Evolutionary conservation across 2,329 filamentous ascomycete species (phyloP), one percentile per base, ranked within the genome.

Genomic region (Drechslerella coelobrocha): DNA sequence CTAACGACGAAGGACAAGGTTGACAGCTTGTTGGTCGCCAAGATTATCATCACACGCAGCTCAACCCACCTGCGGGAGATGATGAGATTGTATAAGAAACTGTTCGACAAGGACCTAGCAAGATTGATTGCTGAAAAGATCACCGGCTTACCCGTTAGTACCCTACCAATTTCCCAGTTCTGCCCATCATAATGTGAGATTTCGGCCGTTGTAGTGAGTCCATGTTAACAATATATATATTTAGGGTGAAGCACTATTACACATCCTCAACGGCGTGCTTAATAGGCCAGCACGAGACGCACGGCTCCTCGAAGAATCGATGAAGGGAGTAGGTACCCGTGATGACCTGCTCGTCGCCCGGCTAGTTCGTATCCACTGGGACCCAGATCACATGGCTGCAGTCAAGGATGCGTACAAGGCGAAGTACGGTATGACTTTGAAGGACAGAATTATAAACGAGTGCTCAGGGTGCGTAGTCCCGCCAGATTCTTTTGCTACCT

Each of bases 251-350:
- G 87, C 96, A 19, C 86, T 97, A 37, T 91, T 92, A 0, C 94
- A 97, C 79, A 91, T 97, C 75, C 88, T 99, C 77, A 97, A 97
- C 80, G 94, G 94, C 76, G 88, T 96, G 63, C 96, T 97, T 81
- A 97, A 97, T 81, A 90, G 90, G 68, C 92, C 94, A 4, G 91
- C 96, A 73, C 90, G 94, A 61, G 94, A 97, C 78, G 91, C 93
- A 2, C 84, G 97, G 37, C 87, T 97, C 1, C 83, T 99, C 1
- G 88, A 96, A 79, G 94, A 97, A 81, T 93, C 94, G 1, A 86
- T 97, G 85, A 84, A 69, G 72, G 75, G 69, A 31, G 72, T 31
- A 23, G 72, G 43, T 41, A 74, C 56, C 73, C 85, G 85, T 73
- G 90, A 93, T 77, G 80, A 84, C 57, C 83, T 92, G 73, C 85